These are phyloP conservation scores for Apiospora aurea DNA, from an alignment of 2,329 filamentous ascomycete species.

Conservation along the genomic window DNA sequence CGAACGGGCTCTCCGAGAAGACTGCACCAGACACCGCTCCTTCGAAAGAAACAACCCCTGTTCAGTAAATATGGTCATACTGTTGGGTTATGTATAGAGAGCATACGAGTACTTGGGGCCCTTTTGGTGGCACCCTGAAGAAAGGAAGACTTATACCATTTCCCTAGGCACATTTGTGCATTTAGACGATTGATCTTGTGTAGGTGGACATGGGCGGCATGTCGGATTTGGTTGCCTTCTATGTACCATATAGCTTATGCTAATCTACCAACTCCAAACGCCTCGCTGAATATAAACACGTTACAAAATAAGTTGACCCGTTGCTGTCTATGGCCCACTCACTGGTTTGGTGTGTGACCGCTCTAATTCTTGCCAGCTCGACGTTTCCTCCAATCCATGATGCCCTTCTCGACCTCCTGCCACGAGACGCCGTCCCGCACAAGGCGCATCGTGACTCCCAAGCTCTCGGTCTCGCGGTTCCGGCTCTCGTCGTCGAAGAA, in stretches of 20 bases:
- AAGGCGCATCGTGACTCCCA: slow-evolving; percentile 86
- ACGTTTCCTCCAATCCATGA: slow-evolving; percentile 81
- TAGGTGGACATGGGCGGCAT: neutral
- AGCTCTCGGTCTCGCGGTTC: slow-evolving; percentile 79
- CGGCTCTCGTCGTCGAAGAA: slow-evolving; percentile 95
- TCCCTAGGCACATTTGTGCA: neutral
- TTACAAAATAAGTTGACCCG: neutral
- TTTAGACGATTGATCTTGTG: neutral
- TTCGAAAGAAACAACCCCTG: slow-evolving; percentile 26
- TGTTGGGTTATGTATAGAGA: neutral
- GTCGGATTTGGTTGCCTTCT: slow-evolving; percentile 1
- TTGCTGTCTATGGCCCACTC: too few species aligned
- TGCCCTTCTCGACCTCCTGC: slow-evolving; percentile 79
- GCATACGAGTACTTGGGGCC: neutral
- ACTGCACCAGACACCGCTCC: slow-evolving; percentile 26
- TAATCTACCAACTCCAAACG: slow-evolving; percentile 17
- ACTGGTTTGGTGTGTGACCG: neutral
- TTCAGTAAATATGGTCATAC: neutral
- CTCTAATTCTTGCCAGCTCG: slow-evolving; percentile 44
- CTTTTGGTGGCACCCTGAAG: neutral
- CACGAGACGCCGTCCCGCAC: slow-evolving; percentile 81
- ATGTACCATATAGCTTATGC: slow-evolving; percentile 11
- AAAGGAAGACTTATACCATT: slow-evolving; percentile 5
- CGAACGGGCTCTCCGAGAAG: slow-evolving; percentile 34
- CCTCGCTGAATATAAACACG: slow-evolving; percentile 2